Evolutionary conservation across 1,284 basidiomycete species (phyloP).

Genomic region (Agaricales sp.): DNA sequence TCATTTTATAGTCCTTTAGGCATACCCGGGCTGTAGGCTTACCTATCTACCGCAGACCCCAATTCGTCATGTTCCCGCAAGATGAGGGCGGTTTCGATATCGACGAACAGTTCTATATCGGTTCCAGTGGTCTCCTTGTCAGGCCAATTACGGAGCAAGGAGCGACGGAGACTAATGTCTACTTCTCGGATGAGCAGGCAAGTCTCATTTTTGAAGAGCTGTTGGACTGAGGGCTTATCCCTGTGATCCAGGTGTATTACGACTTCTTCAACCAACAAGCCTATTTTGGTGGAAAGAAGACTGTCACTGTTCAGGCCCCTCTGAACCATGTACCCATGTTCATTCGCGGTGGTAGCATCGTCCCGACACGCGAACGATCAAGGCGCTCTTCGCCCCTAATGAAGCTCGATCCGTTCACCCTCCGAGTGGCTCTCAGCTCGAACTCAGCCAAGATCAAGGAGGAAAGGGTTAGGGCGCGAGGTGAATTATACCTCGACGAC

Average conservation of each 20-base stretch:
- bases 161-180: slow-evolving; percentile 63
- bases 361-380: slow-evolving; percentile 81
- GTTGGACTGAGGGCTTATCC: too few relatives aligned
- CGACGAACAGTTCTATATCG: slow-evolving; percentile 94
- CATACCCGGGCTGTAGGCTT: too few relatives aligned
- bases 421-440: slow-evolving; percentile 71
- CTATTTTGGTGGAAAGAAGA: slow-evolving; percentile 53
- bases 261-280: slow-evolving; percentile 75
- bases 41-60: too few relatives aligned
- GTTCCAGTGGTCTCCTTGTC: slow-evolving; percentile 80
- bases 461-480: slow-evolving; percentile 68
- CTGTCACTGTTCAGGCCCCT: slow-evolving; percentile 67
- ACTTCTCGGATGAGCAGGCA: slow-evolving; percentile 83
- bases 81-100: slow-evolving; percentile 79
- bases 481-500: slow-evolving; percentile 94
- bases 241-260: slow-evolving; percentile 75
- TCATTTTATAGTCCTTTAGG: too few relatives aligned
- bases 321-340: slow-evolving; percentile 80
- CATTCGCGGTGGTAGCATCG: slow-evolving; percentile 86
- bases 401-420: slow-evolving; percentile 89
- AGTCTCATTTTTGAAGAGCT: slow-evolving; percentile 16
- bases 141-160: slow-evolving; percentile 84
- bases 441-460: slow-evolving; percentile 58
- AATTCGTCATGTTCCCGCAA: slow-evolving; percentile 88
- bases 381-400: slow-evolving; percentile 82